Conservation (phyloP, 306 rosid species). For the Pterocarpus santalinus region DNA sequence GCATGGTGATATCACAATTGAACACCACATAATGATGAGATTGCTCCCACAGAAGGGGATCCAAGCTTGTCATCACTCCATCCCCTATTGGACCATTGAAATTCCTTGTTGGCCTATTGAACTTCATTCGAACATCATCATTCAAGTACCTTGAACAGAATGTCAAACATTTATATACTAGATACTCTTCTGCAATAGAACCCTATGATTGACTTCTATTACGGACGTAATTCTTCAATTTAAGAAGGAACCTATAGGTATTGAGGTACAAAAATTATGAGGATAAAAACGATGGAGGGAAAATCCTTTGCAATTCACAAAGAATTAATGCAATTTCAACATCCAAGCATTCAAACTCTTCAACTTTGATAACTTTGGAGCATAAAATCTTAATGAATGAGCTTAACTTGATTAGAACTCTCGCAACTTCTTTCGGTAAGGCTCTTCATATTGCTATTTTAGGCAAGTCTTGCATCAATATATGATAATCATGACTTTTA, state of each 20-base stretch:
- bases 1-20: too few relatives aligned
- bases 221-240: not conserved
- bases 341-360: not conserved
- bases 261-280: too few relatives aligned
- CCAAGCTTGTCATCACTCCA: too few relatives aligned
- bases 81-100: too few relatives aligned
- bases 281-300: not conserved
- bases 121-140: not conserved
- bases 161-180: not conserved
- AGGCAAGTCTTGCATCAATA: slow-evolving; percentile 7
- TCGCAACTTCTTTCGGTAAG: not conserved
- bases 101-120: not conserved
- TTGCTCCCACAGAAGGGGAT: too few relatives aligned
- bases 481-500: slow-evolving; percentile 23
- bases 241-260: not conserved
- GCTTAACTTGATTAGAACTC: not conserved
- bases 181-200: not conserved
- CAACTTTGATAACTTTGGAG: slow-evolving; percentile 11
- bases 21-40: too few relatives aligned
- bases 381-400: slow-evolving; percentile 6
- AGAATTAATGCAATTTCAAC: not conserved
- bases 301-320: not conserved
- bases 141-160: slow-evolving; percentile 1
- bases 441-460: not conserved
- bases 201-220: not conserved